A percentile compares a stretch with the other conserved stretches of the same genome.
Conservation (phyloP, 78 protist genomes). For the Dictyostelium capitatum region DNA sequence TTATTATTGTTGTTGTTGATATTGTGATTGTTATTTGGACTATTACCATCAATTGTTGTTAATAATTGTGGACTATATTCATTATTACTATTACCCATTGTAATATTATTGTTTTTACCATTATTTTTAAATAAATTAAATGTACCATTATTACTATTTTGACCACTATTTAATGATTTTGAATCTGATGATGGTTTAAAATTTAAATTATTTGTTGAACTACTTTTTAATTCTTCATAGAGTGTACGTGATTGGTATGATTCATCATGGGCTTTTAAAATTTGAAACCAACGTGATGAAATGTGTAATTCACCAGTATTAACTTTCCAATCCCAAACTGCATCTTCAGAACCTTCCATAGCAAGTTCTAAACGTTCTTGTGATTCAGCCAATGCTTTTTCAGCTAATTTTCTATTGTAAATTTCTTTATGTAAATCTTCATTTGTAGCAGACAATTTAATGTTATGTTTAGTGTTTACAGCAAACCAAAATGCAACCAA, state of each 20-base stretch:
- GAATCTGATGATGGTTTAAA: neutral
- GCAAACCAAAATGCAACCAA: conserved; percentile 74
- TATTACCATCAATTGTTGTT: neutral
- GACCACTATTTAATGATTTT: neutral
- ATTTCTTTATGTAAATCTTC: conserved; percentile 74
- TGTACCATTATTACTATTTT: conserved; percentile 10
- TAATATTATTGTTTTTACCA: conserved; percentile 1
- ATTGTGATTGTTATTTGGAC: too few relatives aligned
- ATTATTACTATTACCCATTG: neutral
- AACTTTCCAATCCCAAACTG: conserved; percentile 79
- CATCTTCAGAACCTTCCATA: conserved; percentile 78
- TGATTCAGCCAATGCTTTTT: conserved; percentile 59
- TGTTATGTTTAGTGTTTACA: conserved; percentile 52
- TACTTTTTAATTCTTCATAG: conserved; percentile 42
- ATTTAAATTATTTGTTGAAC: neutral
- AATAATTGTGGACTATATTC: neutral
- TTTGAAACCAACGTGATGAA: conserved; percentile 68
- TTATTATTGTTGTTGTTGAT: neutral
- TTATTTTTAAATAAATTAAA: conserved; percentile 9
- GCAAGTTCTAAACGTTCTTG: conserved; percentile 75
- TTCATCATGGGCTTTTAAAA: conserved; percentile 27
- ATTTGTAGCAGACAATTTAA: conserved; percentile 44
- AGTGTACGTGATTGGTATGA: conserved; percentile 46
- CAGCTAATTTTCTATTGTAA: conserved; percentile 60
- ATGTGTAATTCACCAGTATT: conserved; percentile 66